Evolutionary conservation across 2,329 filamentous ascomycete genomes (phyloP), one percentile per base, ranked within the genome.

Genomic region (Exophiala sideris): DNA sequence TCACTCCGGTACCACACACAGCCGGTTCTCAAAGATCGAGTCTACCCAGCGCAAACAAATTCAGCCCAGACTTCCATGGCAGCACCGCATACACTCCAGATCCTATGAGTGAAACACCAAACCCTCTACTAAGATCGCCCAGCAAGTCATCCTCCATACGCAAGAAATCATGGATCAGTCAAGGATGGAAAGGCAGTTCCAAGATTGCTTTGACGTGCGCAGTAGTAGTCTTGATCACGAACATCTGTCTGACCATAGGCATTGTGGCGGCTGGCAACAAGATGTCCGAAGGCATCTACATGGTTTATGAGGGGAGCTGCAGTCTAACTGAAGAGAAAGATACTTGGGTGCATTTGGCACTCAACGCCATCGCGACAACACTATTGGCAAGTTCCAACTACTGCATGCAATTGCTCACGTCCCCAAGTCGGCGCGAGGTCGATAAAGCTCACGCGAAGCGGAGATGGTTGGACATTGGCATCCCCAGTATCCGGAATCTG

Each of bases 391-490:
- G 75, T 3, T 76, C 73, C 36, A 79, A 79, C 60, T 79, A 77
- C 54, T 73, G 70, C 51, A 80, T 80, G 75, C 79, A 82, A 55
- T 69, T 74, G 16, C 64, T 83, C 10, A 72, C 67, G 10, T 72
- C 78, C 0, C 79, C 80, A 0, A 80, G 75, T 1, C 66, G 80
- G 20, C 54, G 62, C 7, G 77, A 82, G 38, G 64, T 82, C 9
- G 74, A 82, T 45, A 59, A 57, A 11, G 77, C 77, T 0, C 80
- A 83, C 65, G 42, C 42, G 2, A 57, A 62, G 32, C 47, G 61
- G 9, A 56, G 54, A 20, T 70, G 64, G 63, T 56, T 73, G 6
- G 65, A 67, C 52, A 67, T 69, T 44, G 65, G 69, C 3, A 58
- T 67, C 5, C 59, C 62, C 2, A 70, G 65, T 36, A 32, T 66